Base-by-base conservation (phyloP, 352 stramenopile species). In the Phytophthora lateralis region DNA sequence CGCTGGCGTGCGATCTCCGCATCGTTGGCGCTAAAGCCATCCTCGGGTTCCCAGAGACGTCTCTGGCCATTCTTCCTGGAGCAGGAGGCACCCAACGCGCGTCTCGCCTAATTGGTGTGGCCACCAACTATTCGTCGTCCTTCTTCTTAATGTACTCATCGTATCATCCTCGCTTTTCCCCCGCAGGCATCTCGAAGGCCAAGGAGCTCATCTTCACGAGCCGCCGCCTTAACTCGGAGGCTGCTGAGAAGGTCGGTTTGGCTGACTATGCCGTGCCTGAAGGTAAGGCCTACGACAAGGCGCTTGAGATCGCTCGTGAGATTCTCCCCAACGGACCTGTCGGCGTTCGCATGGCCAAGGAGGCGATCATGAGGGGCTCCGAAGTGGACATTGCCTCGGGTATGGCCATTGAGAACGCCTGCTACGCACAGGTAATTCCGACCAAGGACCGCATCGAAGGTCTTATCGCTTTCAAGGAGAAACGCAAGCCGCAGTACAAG, bases 191-290 rank as follows among this genome's bases (percentile, higher is more conserved):
- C 21, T 90, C 91, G 17, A 94, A 94, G 66, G 94, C 94, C 9
- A 98, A 98, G 66, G 93, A 98, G 60, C 81, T 98, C 27, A 97
- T 98, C 61, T 98, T 95, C 67, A 98, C 92, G 5, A 93, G 82
- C 35, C 80, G 88, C n/a, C 83, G 88, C 24, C 76, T 98, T 8
- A 71, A 73, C 44, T 85, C 85, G 0, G 69, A 84, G 21, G 66
- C 82, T 49, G 95, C 91, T 14, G 78, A 88, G 57, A 79, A 90
- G 61, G 80, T 97, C 18, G 93, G 93, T 0, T 69, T 98, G 4
- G 91, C 98, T 5, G 86, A 98, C 53, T 90, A 97, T 17, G 76
- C 91, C 0, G 91, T 98, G 12, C 59, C 75, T 8, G 78, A 86
- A 63, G 83, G 78, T 17, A 69, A 66, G 8, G 85, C 89, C 3